Evolutionary conservation across 1,139 yeast genomes (phyloP), one percentile per base, ranked within the genome.

Genomic region (Magnusiomyces fungicola): DNA sequence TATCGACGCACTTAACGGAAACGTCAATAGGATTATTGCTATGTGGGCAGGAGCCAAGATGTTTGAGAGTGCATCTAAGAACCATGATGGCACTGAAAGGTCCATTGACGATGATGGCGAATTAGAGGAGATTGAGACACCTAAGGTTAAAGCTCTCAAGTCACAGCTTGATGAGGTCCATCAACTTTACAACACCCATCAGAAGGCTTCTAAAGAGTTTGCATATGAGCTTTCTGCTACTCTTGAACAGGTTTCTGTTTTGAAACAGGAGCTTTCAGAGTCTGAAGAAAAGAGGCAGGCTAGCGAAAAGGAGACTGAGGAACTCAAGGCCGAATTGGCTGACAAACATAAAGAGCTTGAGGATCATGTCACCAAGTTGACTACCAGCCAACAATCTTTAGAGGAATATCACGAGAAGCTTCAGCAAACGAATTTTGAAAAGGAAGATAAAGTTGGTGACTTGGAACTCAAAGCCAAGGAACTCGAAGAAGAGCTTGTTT

Each of bases 171-270:
- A 50, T 2, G 56, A 57, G 9, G 55, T 59, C 18, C 52, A 49
- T n/a, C 43, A 57, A 45, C 55, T 64, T 19, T 66, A 64, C 47
- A 62, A 58, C 46, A 36, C 59, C 16, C 69, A 66, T 48, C 58
- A 57, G 53, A 56, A 55, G n/a, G 69, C 69, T 1, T 60, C 66
- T n/a, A 64, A 57, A n/a, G 56, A 55, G 49, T 61, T 66, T 7
- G 56, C 59, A 1, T 47, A 43, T 19, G 63, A 64, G 27, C 56
- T 64, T 3, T 50, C 59, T 2, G 50, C 41, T 14, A 60, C 64
- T 1, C 54, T 59, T 39, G 51, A 53, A 21, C 59, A 61, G 50
- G 54, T 63, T 23, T 52, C 59, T 10, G 58, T 38, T 18, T 55
- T 64, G 41, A 64, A 62, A 48, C 51, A 54, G 22, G 60, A 65